Base-by-base conservation (phyloP, 306 rosid species). In the Trifolium pratense region DNA sequence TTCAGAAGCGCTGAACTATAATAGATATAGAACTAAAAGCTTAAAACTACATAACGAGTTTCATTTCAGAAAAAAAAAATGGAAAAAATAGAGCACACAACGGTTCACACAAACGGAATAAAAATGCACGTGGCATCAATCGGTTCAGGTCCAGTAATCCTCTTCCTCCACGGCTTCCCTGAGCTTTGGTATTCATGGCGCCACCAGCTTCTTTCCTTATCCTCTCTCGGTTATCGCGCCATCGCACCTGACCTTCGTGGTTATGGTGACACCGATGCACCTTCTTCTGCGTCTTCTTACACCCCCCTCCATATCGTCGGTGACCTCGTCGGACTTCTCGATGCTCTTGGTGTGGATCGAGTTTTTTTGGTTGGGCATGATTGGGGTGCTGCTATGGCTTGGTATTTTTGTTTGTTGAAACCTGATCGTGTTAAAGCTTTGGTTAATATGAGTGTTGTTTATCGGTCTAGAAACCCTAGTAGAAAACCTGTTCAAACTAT, bases 111-210 rank as follows among this genome's bases (percentile, higher is more conserved):
- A 1, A 88, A 90, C 20, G 93, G 96, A 23, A 88, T 90, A 18
- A 83, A 76, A 9, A 88, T 90, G 86, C 96, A 90, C 81, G 63
- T 90, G 9, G 93, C 93, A 13, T 79, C 93, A 8, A 83, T 88
- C 3, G 96, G 92, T 15, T 75, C 87, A 0, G 91, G 96, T 15
- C 91, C 96, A 12, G 82, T 57, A 0, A 58, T 90, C 3, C 88
- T 90, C 36, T 81, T 90, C 59, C 87, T 89, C 20, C 91, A 89
- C 40, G 94, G 91, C 21, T 89, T 89, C 83, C 94, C 94, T 0
- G 91, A 84, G 75, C 91, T 89, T 1, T 89, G 94, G 94, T 86
- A 89, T 40, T n/a, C 87, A 0, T 89, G 94, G 94, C 96, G 96
- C 13, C 90, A 90, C 46, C 96, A 88, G 78, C 93, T 90, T 11